Evolutionary conservation across 352 stramenopile species (phyloP).

Genomic region (Elongisporangium anandrum): DNA sequence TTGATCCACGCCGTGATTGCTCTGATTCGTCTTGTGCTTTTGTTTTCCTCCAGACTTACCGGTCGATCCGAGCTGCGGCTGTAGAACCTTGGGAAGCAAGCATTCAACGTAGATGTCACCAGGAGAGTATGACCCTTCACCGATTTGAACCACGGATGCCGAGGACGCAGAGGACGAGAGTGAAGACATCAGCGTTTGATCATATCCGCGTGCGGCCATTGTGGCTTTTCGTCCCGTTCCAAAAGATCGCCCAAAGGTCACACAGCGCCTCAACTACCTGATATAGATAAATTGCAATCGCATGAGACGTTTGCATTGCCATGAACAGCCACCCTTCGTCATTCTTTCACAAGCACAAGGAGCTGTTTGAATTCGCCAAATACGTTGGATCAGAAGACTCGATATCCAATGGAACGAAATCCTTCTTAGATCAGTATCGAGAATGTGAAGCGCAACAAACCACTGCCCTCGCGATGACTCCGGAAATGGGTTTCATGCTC

Average conservation of each 20-base stretch:
- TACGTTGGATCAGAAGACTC: conserved; percentile 22
- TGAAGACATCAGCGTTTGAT: conserved; percentile 6
- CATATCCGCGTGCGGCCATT: neutral
- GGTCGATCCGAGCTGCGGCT: neutral
- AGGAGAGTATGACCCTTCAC: conserved; percentile 43
- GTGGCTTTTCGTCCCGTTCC: conserved; percentile 9
- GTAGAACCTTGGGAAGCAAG: conserved; percentile 38
- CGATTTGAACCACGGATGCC: conserved; percentile 46
- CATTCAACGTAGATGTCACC: conserved; percentile 55
- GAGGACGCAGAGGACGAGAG: conserved; percentile 18
- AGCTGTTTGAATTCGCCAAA: conserved; percentile 67
- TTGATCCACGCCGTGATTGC: conserved; percentile 8
- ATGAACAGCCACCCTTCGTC: neutral
- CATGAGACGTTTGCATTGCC: neutral
- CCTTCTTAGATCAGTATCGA: conserved; percentile 48
- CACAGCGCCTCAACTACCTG: neutral
- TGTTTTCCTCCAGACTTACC: conserved; percentile 9
- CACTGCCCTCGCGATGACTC: conserved; percentile 2
- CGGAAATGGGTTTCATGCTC: neutral
- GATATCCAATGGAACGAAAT: conserved; percentile 11
- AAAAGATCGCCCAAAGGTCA: neutral
- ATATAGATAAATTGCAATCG: neutral
- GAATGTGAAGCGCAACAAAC: conserved; percentile 30
- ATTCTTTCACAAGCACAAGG: conserved; percentile 59
- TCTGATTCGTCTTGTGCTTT: conserved; percentile 10